phyloP scores from a whole-genome alignment of 345 rosid genomes.

The Mangifera indica region DNA sequence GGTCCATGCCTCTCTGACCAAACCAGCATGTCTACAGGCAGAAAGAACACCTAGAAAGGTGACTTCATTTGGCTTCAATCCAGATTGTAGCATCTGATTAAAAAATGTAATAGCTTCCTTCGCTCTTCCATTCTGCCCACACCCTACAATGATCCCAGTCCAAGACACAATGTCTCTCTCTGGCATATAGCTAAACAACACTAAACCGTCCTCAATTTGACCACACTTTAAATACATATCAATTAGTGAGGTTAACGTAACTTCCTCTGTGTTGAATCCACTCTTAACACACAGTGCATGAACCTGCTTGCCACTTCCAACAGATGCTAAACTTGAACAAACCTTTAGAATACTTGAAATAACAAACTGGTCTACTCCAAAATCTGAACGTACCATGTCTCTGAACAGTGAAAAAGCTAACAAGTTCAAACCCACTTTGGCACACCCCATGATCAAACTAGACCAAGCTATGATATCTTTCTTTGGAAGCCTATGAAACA shows the following conservation, averaged over 20 bases:
- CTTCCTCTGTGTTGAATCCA: constrained; percentile 53
- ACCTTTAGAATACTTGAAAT: constrained; percentile 53
- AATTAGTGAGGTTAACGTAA: constrained; percentile 45
- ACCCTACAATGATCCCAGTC: constrained; percentile 71
- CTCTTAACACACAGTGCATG: constrained; percentile 58
- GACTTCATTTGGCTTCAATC: constrained; percentile 65
- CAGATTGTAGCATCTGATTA: constrained; percentile 47
- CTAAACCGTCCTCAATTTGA: constrained; percentile 51
- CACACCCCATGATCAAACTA: constrained; percentile 52
- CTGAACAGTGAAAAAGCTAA: constrained; percentile 46
- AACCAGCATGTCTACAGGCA: constrained; percentile 72
- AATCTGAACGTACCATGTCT: constrained; percentile 40
- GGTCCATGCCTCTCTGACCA: constrained; percentile 50
- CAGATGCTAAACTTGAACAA: constrained; percentile 57
- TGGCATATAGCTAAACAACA: constrained; percentile 36
- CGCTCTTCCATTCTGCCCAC: constrained; percentile 71
- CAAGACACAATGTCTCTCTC: constrained; percentile 64
- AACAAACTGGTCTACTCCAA: constrained; percentile 51
- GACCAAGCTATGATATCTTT: constrained; percentile 70
- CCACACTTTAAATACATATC: constrained; percentile 77
- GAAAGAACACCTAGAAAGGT: constrained; percentile 66
- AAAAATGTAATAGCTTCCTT: constrained; percentile 53
- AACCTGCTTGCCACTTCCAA: constrained; percentile 56
- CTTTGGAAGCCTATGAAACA: constrained; percentile 50
- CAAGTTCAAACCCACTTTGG: constrained; percentile 42